Evolutionary conservation across 225 moss, liverwort and hornwort species (phyloP), one percentile per base, ranked within the genome.

Genomic region (Asterella californica): DNA sequence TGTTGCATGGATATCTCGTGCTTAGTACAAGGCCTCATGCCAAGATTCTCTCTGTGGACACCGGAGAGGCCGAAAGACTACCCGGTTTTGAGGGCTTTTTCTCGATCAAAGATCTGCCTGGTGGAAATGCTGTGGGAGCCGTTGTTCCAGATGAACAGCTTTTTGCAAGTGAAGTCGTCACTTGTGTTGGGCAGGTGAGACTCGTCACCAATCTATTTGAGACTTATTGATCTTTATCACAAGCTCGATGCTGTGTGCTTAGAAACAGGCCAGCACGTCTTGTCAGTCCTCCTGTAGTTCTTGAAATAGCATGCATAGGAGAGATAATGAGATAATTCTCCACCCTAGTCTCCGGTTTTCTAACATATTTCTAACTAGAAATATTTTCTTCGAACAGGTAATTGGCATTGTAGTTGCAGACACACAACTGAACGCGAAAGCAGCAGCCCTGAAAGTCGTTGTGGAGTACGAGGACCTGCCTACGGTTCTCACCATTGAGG

Each of bases 401-500:
- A 93, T 97, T 37, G 97, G 94, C 15, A 71, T 97, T 18, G 97
- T 94, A 42, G 97, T 97, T 29, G 94, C 94, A 7, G 89, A 97
- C 79, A 92, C 93, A 8, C 91, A 81, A 57, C 87, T 90, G 82
- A 92, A 93, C 83, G 97, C 97, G 2, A 97, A 97, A 83, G 87
- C 90, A 72, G 97, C 97, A 45, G 97, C 97, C 4, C 75, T 87
- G 80, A 92, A 89, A 82, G 92, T 97, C 73, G 83, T 85, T 57
- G 81, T 97, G 15, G 87, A 85, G 36, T 94, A 94, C 64, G 85
- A 90, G 81, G 97, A 93, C 49, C 82, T 97, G 57, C 94, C 92
- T 54, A 81, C 93, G 18, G 53, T 97, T 79, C 75, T 94, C 78
- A 90, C 83, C 79, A 78, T 94, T 53, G 90, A 94, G 61, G 89